Evolutionary conservation across 345 rosid species (phyloP).

Genomic region (Gossypium longicalyx): DNA sequence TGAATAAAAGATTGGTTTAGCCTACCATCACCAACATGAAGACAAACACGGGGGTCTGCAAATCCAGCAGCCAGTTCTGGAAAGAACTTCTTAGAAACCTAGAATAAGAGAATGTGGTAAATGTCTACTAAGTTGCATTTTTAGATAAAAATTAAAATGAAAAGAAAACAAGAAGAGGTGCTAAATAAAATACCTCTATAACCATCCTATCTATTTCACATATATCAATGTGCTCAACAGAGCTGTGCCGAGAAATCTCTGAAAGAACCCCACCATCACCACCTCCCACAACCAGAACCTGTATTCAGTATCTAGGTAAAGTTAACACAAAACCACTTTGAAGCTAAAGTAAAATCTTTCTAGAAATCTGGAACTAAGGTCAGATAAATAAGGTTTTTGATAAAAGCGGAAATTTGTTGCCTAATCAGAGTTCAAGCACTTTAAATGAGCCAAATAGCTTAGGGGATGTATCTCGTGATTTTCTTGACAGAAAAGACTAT

Average conservation of each 20-base stretch:
- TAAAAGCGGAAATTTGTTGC: neutral
- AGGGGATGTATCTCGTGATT: neutral
- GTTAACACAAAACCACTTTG: neutral
- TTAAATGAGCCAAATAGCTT: neutral
- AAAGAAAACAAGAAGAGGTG: conserved; percentile 5
- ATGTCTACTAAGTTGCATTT: neutral
- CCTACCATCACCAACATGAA: conserved; percentile 96
- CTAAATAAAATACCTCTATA: conserved; percentile 60
- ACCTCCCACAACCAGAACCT: conserved; percentile 99
- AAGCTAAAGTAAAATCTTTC: neutral
- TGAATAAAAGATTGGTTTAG: neutral
- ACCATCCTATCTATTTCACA: conserved; percentile 98
- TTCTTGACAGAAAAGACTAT: neutral
- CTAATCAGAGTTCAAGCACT: conserved; percentile 3
- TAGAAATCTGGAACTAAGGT: neutral
- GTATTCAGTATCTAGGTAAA: conserved; percentile 9
- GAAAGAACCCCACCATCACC: conserved; percentile 97
- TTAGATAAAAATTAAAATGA: neutral
- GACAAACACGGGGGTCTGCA: conserved; percentile 85
- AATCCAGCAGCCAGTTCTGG: conserved; percentile 83
- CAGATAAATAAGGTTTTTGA: neutral
- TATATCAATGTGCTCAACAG: conserved; percentile 85
- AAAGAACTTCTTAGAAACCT: conserved; percentile 82
- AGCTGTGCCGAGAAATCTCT: conserved; percentile 82
- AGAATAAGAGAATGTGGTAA: neutral